Conservation (phyloP, 176 grass and related monocot species). For the Canna indica region DNA sequence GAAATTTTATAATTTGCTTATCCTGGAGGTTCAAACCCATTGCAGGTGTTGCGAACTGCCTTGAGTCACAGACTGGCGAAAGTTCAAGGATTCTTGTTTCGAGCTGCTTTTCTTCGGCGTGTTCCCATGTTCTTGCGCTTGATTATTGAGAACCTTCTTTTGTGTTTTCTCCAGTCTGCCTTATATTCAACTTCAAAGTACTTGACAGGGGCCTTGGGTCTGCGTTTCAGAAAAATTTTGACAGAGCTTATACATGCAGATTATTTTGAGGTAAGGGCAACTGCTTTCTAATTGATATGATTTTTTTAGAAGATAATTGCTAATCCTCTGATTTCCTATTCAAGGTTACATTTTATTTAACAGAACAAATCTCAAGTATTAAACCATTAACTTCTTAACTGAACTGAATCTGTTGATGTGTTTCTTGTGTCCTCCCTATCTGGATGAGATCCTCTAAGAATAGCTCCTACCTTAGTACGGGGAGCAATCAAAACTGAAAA, state of each 20-base stretch:
- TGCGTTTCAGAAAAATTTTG: constrained; percentile 91
- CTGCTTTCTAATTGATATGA: background rate
- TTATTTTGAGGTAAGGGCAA: constrained; percentile 74
- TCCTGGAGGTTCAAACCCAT: background rate
- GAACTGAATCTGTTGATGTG: too few relatives aligned
- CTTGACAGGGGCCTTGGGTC: constrained; percentile 61
- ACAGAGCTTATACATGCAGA: constrained; percentile 81
- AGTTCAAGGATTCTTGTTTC: constrained; percentile 95
- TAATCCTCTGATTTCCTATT: background rate
- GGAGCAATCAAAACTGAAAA: too few relatives aligned
- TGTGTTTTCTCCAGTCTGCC: constrained; percentile 89
- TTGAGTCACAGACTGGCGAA: constrained; percentile 84
- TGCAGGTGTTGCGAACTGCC: constrained; percentile 83
- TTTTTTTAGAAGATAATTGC: background rate
- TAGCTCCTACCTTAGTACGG: too few relatives aligned
- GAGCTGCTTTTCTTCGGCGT: constrained; percentile 86
- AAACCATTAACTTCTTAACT: too few relatives aligned
- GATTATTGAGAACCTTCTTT: constrained; percentile 72
- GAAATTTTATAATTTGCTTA: background rate
- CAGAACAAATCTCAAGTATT: too few relatives aligned
- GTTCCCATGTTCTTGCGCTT: constrained; percentile 66
- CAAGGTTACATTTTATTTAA: too few relatives aligned
- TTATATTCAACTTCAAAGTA: constrained; percentile 83
- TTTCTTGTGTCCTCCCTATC: too few relatives aligned
- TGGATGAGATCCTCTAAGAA: too few relatives aligned